phyloP scores from a whole-genome alignment of 2,329 filamentous ascomycete genomes.

The Ophiostoma pallidulum region DNA sequence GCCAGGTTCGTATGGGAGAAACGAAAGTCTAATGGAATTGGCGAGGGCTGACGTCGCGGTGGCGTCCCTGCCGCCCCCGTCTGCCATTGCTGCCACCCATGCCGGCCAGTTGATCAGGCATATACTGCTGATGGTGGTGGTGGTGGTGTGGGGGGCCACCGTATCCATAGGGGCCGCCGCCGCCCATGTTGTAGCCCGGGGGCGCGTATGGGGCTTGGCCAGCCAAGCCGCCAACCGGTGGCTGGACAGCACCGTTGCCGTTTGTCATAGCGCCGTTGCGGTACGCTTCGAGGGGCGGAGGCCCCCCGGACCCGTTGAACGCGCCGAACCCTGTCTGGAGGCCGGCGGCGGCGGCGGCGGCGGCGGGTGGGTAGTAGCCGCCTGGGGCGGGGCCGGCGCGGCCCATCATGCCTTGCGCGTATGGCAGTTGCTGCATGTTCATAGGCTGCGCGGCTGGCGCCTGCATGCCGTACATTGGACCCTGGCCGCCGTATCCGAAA shows the following conservation, averaged over 20 bases:
- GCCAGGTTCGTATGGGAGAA: too few species aligned
- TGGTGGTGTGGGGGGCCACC: slow-evolving; percentile 38
- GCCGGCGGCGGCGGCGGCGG: too few species aligned
- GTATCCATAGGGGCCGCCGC: slow-evolving; percentile 34
- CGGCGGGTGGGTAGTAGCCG: slow-evolving; percentile 45
- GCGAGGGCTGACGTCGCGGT: slow-evolving; percentile 15
- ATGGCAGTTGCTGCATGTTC: slow-evolving; percentile 35
- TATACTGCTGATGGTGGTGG: slow-evolving; percentile 44
- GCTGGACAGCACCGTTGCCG: slow-evolving; percentile 37
- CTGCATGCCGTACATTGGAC: slow-evolving; percentile 11
- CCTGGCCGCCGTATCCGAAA: slow-evolving; percentile 10
- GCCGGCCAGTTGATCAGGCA: slow-evolving; percentile 48
- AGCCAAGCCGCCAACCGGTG: slow-evolving; percentile 28
- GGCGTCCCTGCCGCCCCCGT: slow-evolving; percentile 48
- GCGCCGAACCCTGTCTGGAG: slow-evolving; percentile 47
- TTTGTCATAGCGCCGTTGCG: slow-evolving; percentile 42
- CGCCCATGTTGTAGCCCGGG: slow-evolving; percentile 42
- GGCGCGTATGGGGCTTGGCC: slow-evolving; percentile 31
- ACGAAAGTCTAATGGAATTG: slow-evolving; percentile 9
- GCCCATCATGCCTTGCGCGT: slow-evolving; percentile 49
- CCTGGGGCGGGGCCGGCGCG: slow-evolving; percentile 45
- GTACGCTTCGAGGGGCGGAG: slow-evolving; percentile 40
- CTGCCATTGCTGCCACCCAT: slow-evolving; percentile 43
- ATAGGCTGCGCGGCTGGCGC: slow-evolving; percentile 26
- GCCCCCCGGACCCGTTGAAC: slow-evolving; percentile 38